These are phyloP conservation scores for Auriculariales sp. DNA, from an alignment of 768 basidiomycete species.

Conservation along the genomic window DNA sequence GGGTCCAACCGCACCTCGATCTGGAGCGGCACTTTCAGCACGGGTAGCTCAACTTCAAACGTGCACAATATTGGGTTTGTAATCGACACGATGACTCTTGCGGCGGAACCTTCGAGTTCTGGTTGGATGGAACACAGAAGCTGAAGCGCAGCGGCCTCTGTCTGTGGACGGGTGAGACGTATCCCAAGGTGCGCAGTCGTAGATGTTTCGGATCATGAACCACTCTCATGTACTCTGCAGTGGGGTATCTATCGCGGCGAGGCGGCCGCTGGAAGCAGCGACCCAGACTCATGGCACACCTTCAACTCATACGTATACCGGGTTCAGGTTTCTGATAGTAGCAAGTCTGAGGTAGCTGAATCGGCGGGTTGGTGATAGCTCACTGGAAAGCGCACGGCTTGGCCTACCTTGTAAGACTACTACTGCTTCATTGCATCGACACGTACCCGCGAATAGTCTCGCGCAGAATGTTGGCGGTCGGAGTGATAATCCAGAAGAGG, in stretches of 20 bases:
- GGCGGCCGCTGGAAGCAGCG: background rate
- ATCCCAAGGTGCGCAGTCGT: background rate
- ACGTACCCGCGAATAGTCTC: too few relatives aligned
- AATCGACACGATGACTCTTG: background rate
- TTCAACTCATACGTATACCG: background rate
- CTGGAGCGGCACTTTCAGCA: background rate
- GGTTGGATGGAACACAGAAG: background rate
- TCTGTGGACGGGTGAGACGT: background rate
- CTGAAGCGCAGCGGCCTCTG: background rate
- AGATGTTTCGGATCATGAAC: background rate
- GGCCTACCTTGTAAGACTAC: too few relatives aligned
- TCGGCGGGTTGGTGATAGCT: background rate
- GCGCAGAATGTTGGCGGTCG: too few relatives aligned
- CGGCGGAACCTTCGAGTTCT: background rate
- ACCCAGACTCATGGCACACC: background rate
- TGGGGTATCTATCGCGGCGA: slow-evolving; percentile 1
- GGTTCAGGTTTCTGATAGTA: background rate
- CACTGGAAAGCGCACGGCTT: too few relatives aligned
- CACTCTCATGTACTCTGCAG: background rate
- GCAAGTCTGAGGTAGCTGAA: background rate
- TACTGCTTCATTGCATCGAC: too few relatives aligned
- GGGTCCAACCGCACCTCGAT: background rate
- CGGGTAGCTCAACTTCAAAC: background rate
- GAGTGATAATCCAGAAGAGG: too few relatives aligned
- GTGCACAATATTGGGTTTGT: background rate